Evolutionary conservation across 2,329 filamentous ascomycete genomes (phyloP), one percentile per base, ranked within the genome.

Genomic region (Aspergillus bombycis): DNA sequence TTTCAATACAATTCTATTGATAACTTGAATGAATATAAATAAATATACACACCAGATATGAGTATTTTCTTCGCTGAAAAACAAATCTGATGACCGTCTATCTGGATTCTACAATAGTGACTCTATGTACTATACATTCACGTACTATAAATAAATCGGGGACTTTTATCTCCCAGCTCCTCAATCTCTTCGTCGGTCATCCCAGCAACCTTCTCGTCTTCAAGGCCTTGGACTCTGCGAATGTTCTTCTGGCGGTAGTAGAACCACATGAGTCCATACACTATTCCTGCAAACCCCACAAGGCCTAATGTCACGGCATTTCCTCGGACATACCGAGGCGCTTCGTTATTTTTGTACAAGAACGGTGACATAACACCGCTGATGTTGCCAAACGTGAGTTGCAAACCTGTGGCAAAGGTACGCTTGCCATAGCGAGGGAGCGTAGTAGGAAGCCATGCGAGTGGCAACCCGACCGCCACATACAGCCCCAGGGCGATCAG

Each of bases 401-500:
- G 90, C 73, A 93, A 73, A 0, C 89, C 91, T 1, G 86, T 91
- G 0, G 89, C 89, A 0, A 89, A 90, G 0, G 90, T 90, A 36
- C 91, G 82, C 75, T 93, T 94, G 11, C 90, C 91, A 68, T 93
- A 94, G 9, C 91, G 83, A 1, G 91, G 91, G 19, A 85, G 84
- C 64, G 93, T 93, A 21, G 85, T 88, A 0, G 89, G 78, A n/a
- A 81, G 66, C 86, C 85, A 87, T 3, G 85, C 84, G 10, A 87
- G 75, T 5, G 84, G 84, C 23, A 88, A 71, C 1, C 85, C 85
- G 14, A 86, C 84, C 9, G 79, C 78, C 16, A 87, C 82, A 68
- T 94, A 94, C 3, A 94, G 74, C 0, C 91, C 91, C 64, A 88
- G 83, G 0, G 91, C 91, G 0, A 93, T 86, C n/a, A 94, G 79